phyloP scores from a whole-genome alignment of 345 rosid species.

The Eucalyptus cloeziana region DNA sequence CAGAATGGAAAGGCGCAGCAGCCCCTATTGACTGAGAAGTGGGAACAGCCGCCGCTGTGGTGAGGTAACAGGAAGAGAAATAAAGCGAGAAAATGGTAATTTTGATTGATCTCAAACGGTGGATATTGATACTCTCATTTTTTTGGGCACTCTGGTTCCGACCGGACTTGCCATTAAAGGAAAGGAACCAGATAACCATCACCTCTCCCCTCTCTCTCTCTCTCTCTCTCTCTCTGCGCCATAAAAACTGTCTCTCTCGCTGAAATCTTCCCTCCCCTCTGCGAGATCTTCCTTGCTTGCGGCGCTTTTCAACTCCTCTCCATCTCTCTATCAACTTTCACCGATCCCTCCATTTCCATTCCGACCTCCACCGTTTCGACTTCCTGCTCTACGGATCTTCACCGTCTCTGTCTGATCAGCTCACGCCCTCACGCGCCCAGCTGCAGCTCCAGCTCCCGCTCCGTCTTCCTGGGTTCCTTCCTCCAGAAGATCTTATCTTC shows the following conservation, averaged over 20 bases:
- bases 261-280: background rate
- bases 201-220: background rate
- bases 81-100: background rate
- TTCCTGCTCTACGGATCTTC: background rate
- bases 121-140: background rate
- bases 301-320: slow-evolving; percentile 5
- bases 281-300: slow-evolving; percentile 28
- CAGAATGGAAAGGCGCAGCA: too few relatives aligned
- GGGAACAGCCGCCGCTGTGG: too few relatives aligned
- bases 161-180: background rate
- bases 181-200: background rate
- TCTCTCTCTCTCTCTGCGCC: background rate
- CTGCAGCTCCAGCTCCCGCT: background rate
- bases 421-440: background rate
- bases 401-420: background rate
- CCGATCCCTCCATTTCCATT: background rate
- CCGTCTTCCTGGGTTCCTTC: slow-evolving; percentile 35
- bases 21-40: too few relatives aligned
- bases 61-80: too few relatives aligned
- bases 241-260: background rate
- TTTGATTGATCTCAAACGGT: background rate
- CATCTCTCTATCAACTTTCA: background rate
- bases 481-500: slow-evolving; percentile 66
- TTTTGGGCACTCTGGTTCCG: background rate
- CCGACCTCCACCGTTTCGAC: background rate